These are phyloP conservation scores for Cordyceps cateniannulata DNA, from an alignment of 2,329 filamentous ascomycete genomes.

Conservation along the genomic window DNA sequence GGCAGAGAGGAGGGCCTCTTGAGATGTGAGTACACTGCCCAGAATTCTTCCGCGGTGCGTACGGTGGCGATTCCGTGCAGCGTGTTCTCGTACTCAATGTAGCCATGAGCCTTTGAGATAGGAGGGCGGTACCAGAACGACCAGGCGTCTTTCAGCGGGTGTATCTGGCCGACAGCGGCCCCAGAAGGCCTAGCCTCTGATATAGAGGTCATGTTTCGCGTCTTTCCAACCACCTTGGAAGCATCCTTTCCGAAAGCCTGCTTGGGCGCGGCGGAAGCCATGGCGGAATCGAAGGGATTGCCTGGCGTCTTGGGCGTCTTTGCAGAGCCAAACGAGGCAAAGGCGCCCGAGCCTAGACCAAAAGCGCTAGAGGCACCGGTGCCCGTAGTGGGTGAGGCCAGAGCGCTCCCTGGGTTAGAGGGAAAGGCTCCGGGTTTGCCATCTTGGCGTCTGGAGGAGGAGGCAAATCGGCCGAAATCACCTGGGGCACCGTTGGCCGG, in stretches of 20 bases:
- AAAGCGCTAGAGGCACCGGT: conserved; percentile 76
- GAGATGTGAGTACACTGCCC: conserved; percentile 79
- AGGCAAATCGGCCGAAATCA: conserved; percentile 54
- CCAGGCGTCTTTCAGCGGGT: conserved; percentile 77
- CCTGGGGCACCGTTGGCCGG: conserved; percentile 50
- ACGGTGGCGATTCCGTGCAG: conserved; percentile 80
- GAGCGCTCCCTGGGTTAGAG: conserved; percentile 60
- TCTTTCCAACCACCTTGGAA: conserved; percentile 23
- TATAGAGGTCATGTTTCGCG: conserved; percentile 37
- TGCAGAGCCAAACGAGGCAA: conserved; percentile 75
- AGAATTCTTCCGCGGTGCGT: conserved; percentile 82
- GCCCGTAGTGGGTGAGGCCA: conserved; percentile 64
- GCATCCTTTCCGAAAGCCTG: conserved; percentile 25
- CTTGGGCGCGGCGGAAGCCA: conserved; percentile 38
- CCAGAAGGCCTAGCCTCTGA: conserved; percentile 31
- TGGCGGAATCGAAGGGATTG: conserved; percentile 71
- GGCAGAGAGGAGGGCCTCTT: conserved; percentile 84
- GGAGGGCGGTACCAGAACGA: conserved; percentile 96
- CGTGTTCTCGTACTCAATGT: conserved; percentile 92
- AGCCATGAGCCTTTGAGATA: conserved; percentile 86
- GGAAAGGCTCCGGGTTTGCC: conserved; percentile 73
- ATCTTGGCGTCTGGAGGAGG: conserved; percentile 69
- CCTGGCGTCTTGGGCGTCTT: conserved; percentile 86
- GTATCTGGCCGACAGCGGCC: conserved; percentile 36
- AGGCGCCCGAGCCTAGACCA: conserved; percentile 88